Conservation (phyloP, 371 early-diverging fungal genomes). For the Basidiobolus heterosporus region DNA sequence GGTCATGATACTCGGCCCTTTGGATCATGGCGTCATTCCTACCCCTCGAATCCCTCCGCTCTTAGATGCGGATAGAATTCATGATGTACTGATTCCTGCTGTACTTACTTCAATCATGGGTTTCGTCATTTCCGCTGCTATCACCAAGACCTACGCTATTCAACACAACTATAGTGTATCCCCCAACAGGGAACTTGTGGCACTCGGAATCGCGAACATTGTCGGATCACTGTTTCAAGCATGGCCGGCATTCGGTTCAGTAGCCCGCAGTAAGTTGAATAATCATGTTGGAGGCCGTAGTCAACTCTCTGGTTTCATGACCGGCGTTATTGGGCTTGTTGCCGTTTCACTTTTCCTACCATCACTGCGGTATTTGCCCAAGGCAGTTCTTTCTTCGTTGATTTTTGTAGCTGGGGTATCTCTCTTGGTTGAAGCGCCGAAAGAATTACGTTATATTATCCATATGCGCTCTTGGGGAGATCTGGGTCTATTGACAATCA, state of each 20-base stretch:
- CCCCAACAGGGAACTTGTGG: slow-evolving; percentile 91
- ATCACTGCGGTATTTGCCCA: slow-evolving; percentile 69
- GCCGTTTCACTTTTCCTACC: slow-evolving; percentile 65
- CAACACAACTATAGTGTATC: slow-evolving; percentile 77
- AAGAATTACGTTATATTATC: slow-evolving; percentile 68
- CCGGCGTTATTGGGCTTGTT: slow-evolving; percentile 52
- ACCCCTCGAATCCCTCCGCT: slow-evolving; percentile 33
- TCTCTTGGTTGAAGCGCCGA: slow-evolving; percentile 57
- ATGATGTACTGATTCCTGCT: slow-evolving; percentile 43
- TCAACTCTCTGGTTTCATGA: slow-evolving; percentile 67
- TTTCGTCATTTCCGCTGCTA: slow-evolving; percentile 84
- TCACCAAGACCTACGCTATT: slow-evolving; percentile 79
- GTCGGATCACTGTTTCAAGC: slow-evolving; percentile 65
- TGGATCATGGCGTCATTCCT: slow-evolving; percentile 7
- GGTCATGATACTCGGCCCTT: slow-evolving; percentile 15
- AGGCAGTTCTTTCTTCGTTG: slow-evolving; percentile 64
- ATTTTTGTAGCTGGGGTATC: slow-evolving; percentile 74
- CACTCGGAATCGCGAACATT: slow-evolving; percentile 72
- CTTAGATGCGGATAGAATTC: slow-evolving; percentile 12
- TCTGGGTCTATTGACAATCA: slow-evolving; percentile 53
- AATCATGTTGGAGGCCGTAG: slow-evolving; percentile 77
- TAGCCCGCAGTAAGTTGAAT: slow-evolving; percentile 78
- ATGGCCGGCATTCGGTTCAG: slow-evolving; percentile 80
- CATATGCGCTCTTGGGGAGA: slow-evolving; percentile 77
- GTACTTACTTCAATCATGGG: slow-evolving; percentile 82